phyloP scores from a whole-genome alignment of 352 stramenopile species.

The Phytopythium ostracodes region DNA sequence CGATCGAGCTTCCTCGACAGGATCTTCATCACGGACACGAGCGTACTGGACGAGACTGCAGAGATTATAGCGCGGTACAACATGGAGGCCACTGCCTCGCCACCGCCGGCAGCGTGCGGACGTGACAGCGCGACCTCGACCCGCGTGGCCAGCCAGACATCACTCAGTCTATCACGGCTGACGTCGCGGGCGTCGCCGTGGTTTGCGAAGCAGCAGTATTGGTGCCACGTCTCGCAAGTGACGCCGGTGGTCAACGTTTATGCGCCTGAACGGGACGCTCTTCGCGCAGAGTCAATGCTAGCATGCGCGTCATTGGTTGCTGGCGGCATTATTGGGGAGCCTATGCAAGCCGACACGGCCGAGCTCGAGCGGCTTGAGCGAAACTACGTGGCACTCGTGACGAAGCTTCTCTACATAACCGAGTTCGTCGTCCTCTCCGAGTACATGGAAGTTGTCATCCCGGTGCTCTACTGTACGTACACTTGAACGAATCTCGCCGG shows the following conservation, averaged over 20 bases:
- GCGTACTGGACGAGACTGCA: constrained; percentile 13
- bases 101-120: constrained; percentile 96
- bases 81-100: constrained; percentile 75
- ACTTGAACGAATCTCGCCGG: neutral
- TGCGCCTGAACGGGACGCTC: too few species aligned
- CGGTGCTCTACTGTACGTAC: constrained; percentile 9
- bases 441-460: constrained; percentile 20
- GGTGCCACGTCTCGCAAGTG: too few species aligned
- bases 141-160: neutral
- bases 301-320: neutral
- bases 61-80: constrained; percentile 14
- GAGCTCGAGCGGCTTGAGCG: constrained; percentile 11
- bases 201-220: too few species aligned
- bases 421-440: constrained; percentile 24
- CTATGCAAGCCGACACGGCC: neutral
- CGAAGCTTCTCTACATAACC: constrained; percentile 26
- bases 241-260: too few species aligned
- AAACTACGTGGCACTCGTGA: constrained; percentile 13
- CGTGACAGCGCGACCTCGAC: constrained; percentile 40
- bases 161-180: too few species aligned
- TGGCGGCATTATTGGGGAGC: neutral
- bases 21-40: constrained; percentile 22
- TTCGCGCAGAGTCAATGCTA: neutral
- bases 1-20: too few species aligned
- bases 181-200: too few species aligned